Conservation (phyloP, 352 stramenopile genomes). For the Globisporangium parvum region DNA sequence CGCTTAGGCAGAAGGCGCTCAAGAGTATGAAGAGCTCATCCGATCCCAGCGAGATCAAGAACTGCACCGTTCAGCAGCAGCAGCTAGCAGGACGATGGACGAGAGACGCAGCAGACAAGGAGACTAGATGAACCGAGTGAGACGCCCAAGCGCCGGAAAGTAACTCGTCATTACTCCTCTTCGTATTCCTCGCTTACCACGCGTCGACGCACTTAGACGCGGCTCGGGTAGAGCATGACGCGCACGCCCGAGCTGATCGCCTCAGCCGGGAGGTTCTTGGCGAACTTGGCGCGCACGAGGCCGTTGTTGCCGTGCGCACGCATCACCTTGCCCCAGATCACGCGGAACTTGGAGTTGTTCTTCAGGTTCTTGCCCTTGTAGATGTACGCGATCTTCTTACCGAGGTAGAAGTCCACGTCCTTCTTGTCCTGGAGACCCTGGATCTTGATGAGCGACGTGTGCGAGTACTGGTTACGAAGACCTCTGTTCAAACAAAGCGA, state of each 20-base stretch:
- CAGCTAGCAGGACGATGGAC: no score
- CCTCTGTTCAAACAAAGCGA: slow-evolving; percentile 41
- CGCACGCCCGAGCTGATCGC: slow-evolving; percentile 96
- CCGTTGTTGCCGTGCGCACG: slow-evolving; percentile 97
- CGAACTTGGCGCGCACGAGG: slow-evolving; percentile 98
- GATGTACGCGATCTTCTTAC: slow-evolving; percentile 99
- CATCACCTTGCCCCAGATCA: slow-evolving; percentile 99
- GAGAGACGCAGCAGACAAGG: no score
- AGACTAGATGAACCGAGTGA: no score
- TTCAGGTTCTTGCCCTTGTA: slow-evolving; percentile 96
- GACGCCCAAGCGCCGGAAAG: slow-evolving; percentile 1
- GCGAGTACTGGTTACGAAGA: slow-evolving; percentile 96
- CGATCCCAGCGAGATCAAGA: no score
- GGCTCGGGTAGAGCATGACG: slow-evolving; percentile 99
- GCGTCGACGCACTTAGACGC: slow-evolving; percentile 83
- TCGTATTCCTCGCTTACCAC: slow-evolving; percentile 35
- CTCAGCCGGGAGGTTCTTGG: slow-evolving; percentile 94
- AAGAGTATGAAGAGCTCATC: no score
- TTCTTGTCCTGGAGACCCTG: slow-evolving; percentile 98
- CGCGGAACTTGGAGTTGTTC: slow-evolving; percentile 97
- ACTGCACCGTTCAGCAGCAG: no score
- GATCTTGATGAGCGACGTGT: slow-evolving; percentile 99
- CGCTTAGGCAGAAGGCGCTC: no score
- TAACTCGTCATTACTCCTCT: slow-evolving; percentile 35
- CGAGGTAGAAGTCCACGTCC: slow-evolving; percentile 98